Conservation (phyloP, 108 stramenopile genomes). For the Cafeteria roenbergensis region DNA sequence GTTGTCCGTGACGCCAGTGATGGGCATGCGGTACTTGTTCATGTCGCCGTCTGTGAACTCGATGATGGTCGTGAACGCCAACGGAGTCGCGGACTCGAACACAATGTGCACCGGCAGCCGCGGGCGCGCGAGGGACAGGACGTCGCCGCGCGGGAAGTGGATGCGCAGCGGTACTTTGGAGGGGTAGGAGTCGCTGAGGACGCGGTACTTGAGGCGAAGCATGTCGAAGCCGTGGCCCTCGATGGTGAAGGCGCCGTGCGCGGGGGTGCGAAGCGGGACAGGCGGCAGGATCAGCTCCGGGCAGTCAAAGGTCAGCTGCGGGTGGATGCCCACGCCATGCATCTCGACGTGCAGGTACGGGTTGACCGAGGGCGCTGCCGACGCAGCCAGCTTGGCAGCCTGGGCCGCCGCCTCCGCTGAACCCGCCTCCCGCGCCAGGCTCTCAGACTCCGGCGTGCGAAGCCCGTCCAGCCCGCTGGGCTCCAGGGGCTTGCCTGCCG, state of each 20-base stretch:
- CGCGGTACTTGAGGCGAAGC: conserved; percentile 29
- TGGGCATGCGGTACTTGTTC: conserved; percentile 21
- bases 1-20: conserved; percentile 42
- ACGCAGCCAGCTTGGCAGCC: no score
- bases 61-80: conserved; percentile 32
- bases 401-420: no score
- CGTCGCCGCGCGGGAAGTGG: conserved; percentile 35
- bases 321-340: conserved; percentile 36
- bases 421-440: no score
- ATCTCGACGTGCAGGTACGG: conserved; percentile 27
- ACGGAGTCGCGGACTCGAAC: conserved; percentile 24
- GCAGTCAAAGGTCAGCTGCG: conserved; percentile 32
- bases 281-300: conserved; percentile 32
- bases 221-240: conserved; percentile 40
- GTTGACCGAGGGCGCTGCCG: no score
- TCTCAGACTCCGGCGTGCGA: no score
- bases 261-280: conserved; percentile 36
- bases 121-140: conserved; percentile 23
- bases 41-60: conserved; percentile 45
- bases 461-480: no score
- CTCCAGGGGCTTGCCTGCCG: no score
- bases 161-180: conserved; percentile 27
- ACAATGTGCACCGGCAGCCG: conserved; percentile 34
- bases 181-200: conserved; percentile 27
- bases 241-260: conserved; percentile 26